Conservation (phyloP, 176 grass and related monocot species). For the Oryza brachyantha region DNA sequence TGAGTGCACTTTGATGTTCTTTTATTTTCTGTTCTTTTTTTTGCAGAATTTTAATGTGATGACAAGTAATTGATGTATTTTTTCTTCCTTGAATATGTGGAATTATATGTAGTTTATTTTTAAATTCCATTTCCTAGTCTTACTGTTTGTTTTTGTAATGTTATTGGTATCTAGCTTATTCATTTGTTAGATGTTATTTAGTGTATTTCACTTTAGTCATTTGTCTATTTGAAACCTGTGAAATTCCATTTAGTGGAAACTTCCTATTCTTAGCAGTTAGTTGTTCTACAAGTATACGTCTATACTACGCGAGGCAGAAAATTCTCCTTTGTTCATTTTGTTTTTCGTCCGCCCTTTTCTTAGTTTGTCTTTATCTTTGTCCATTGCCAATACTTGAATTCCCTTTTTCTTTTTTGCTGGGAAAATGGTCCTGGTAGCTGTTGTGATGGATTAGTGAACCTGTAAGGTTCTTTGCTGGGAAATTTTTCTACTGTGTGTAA, state of each 20-base stretch:
- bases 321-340: not conserved
- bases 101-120: not conserved
- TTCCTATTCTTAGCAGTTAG: not conserved
- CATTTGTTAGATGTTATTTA: not conserved
- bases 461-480: not conserved
- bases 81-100: not conserved
- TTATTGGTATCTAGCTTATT: not conserved
- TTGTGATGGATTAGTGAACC: not conserved
- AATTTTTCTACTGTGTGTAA: conserved; percentile 13
- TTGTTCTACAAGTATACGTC: not conserved
- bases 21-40: conserved; percentile 1
- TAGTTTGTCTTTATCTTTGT: conserved; percentile 5
- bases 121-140: conserved; percentile 3
- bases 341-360: not conserved
- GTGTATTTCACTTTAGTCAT: not conserved
- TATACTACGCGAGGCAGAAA: not conserved
- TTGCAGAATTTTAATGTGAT: not conserved
- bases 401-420: not conserved
- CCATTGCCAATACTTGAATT: not conserved
- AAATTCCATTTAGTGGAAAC: conserved; percentile 1
- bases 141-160: conserved; percentile 12
- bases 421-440: not conserved
- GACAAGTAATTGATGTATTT: not conserved
- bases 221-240: not conserved
- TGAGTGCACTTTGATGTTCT: conserved; percentile 30